Percentiles rank a stretch among this genome's conserved stretches.
Conservation (phyloP, 2,329 filamentous ascomycete species). For the Cryphonectria japonica region DNA sequence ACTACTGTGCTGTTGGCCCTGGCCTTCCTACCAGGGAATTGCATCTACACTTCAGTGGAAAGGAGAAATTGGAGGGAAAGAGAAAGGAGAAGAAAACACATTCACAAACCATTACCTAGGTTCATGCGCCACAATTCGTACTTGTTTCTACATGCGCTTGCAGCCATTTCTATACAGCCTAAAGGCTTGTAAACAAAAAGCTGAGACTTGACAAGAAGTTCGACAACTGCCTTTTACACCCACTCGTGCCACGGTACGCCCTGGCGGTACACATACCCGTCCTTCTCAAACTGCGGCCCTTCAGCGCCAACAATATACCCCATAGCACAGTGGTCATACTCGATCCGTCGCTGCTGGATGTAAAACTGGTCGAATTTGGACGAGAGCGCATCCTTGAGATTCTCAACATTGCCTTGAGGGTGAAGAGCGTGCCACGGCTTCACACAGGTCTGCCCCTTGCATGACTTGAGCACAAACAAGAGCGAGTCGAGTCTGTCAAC, state of each 20-base stretch:
- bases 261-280: constrained; percentile 20
- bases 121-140: neutral
- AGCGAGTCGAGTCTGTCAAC: constrained; percentile 31
- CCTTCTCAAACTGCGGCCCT: constrained; percentile 16
- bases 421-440: constrained; percentile 31
- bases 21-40: neutral
- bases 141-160: neutral
- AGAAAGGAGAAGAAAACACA: too few relatives aligned
- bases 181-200: neutral
- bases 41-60: neutral
- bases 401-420: constrained; percentile 20
- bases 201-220: neutral
- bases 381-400: constrained; percentile 31
- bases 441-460: constrained; percentile 29
- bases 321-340: constrained; percentile 30
- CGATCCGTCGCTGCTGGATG: constrained; percentile 28
- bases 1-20: neutral
- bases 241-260: constrained; percentile 24
- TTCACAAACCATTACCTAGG: neutral
- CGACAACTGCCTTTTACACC: constrained; percentile 1
- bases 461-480: constrained; percentile 32
- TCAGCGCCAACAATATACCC: constrained; percentile 25
- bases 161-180: neutral
- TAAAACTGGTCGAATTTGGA: constrained; percentile 32
- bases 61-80: too few relatives aligned